Percentiles rank a stretch among this genome's conserved stretches.
Conservation (phyloP, 106 monocot genomes). For the Dendrobium chrysotoxum region DNA sequence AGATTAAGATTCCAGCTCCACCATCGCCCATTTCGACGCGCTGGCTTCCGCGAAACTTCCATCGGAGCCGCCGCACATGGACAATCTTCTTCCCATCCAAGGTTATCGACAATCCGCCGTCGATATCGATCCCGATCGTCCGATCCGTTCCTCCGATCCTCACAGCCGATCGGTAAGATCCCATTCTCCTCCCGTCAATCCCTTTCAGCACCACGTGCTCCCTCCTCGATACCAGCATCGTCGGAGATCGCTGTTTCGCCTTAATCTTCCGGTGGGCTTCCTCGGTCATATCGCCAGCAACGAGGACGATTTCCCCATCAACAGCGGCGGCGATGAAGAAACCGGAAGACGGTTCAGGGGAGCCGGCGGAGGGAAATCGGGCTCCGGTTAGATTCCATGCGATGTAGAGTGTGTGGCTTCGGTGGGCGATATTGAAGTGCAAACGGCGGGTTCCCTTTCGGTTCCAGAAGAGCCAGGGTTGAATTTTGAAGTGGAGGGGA, state of each 20-base stretch:
- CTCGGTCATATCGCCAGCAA: constrained; percentile 45
- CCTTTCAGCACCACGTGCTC: constrained; percentile 59
- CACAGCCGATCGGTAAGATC: constrained; percentile 36
- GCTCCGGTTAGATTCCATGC: constrained; percentile 72
- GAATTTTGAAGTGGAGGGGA: constrained; percentile 36
- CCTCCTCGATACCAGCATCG: constrained; percentile 40
- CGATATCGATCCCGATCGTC: constrained; percentile 47
- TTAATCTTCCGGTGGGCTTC: constrained; percentile 34
- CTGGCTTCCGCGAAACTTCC: constrained; percentile 93
- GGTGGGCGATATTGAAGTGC: constrained; percentile 8
- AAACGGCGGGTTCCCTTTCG: constrained; percentile 52
- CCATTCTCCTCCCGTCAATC: background rate
- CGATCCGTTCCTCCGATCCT: constrained; percentile 39
- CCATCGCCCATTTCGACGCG: constrained; percentile 37
- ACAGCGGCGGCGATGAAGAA: constrained; percentile 51
- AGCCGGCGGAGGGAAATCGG: constrained; percentile 34
- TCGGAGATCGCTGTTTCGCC: background rate
- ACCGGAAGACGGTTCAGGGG: constrained; percentile 51
- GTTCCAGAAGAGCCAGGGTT: constrained; percentile 73
- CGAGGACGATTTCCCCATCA: constrained; percentile 56
- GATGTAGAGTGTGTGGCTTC: constrained; percentile 23
- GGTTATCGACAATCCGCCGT: constrained; percentile 25
- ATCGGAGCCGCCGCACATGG: constrained; percentile 47
- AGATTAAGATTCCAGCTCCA: constrained; percentile 28
- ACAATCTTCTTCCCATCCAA: constrained; percentile 63